phyloP scores from a whole-genome alignment of 495 filamentous ascomycete genomes.

The Clohesyomyces aquaticus region DNA sequence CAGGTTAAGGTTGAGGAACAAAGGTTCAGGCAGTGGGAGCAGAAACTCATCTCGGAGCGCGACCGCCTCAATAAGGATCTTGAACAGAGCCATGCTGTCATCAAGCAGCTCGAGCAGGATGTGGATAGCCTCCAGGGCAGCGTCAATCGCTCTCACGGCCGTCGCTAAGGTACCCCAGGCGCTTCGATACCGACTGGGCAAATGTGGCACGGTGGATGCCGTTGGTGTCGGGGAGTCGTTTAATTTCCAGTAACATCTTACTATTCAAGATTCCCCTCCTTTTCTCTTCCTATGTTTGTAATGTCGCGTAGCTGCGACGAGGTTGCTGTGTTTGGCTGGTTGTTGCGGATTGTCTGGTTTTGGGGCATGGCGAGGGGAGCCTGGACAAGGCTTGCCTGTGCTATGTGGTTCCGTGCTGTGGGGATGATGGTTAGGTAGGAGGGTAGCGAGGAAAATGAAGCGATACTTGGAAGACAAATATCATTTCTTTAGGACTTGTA shows the following conservation, averaged over 20 bases:
- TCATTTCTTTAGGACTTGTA: constrained; percentile 28
- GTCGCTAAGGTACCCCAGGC: constrained; percentile 70
- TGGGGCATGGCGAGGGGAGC: too few species aligned
- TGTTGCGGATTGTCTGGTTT: too few species aligned
- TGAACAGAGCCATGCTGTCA: constrained; percentile 92
- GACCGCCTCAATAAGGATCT: constrained; percentile 99
- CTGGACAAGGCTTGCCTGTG: background rate
- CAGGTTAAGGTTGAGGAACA: constrained; percentile 99
- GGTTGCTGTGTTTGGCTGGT: constrained; percentile 12
- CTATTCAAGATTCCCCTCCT: constrained; percentile 41
- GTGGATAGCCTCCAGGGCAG: constrained; percentile 92
- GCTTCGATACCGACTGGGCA: too few species aligned
- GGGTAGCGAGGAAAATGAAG: background rate
- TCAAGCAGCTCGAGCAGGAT: constrained; percentile 93
- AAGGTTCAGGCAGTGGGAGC: constrained; percentile 98
- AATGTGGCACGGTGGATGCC: too few species aligned
- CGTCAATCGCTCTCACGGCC: constrained; percentile 89
- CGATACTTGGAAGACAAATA: constrained; percentile 21
- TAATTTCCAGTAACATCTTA: constrained; percentile 15
- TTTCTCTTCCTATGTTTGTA: constrained; percentile 42
- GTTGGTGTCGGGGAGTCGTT: too few species aligned
- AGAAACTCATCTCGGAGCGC: constrained; percentile 97
- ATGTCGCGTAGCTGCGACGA: constrained; percentile 37
- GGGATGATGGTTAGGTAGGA: too few species aligned
- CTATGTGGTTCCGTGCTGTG: background rate